Evolutionary conservation across 2,329 filamentous ascomycete genomes (phyloP).

Genomic region (Exophiala oligosperma): DNA sequence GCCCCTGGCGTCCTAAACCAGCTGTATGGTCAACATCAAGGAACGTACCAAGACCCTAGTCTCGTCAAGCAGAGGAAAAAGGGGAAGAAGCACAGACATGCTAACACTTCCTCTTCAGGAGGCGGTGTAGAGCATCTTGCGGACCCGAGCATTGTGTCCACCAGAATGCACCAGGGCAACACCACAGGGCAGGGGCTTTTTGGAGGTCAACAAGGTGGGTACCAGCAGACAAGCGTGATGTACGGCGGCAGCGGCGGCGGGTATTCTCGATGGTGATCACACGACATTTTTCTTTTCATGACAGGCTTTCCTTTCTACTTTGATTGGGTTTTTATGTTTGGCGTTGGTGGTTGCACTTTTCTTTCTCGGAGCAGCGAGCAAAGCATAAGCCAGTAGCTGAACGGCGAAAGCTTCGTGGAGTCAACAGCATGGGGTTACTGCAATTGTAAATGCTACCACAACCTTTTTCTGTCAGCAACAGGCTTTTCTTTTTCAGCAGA

Average conservation of each 20-base stretch:
- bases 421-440: conserved; percentile 21
- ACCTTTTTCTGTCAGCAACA: conserved; percentile 37
- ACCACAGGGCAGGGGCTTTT: conserved; percentile 86
- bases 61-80: conserved; percentile 98
- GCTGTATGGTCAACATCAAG: conserved; percentile 78
- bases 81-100: conserved; percentile 99
- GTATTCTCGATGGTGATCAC: conserved; percentile 66
- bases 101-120: conserved; percentile 99
- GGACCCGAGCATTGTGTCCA: conserved; percentile 99
- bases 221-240: conserved; percentile 71
- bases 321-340: conserved; percentile 27
- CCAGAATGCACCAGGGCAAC: conserved; percentile 89
- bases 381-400: conserved; percentile 27
- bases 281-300: conserved; percentile 21
- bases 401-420: conserved; percentile 27
- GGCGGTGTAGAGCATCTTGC: conserved; percentile 99
- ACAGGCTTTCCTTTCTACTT: conserved; percentile 29
- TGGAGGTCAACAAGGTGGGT: conserved; percentile 88
- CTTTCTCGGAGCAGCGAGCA: conserved; percentile 20
- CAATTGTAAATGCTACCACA: conserved; percentile 25
- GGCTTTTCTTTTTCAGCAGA: conserved; percentile 34
- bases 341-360: conserved; percentile 30
- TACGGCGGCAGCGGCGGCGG: conserved; percentile 74
- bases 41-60: conserved; percentile 85
- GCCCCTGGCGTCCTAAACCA: conserved; percentile 86